Conservation (phyloP, 139 green algal species). For the Dunaliella primolecta region DNA sequence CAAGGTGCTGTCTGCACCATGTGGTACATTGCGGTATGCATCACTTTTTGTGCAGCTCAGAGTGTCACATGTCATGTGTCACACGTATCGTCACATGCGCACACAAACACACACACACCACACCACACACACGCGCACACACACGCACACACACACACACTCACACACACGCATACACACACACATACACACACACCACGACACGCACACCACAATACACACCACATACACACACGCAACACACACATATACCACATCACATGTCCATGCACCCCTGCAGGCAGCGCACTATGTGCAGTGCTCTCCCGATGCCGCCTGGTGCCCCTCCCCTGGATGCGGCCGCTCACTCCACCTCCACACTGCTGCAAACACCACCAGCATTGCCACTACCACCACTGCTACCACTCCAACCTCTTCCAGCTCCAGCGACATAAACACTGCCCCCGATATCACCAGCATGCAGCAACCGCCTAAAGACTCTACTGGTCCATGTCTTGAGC, state of each 20-base stretch:
- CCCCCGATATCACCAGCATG: not conserved
- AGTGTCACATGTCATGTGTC: no score
- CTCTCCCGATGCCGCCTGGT: not conserved
- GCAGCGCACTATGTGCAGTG: not conserved
- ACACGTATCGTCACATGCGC: not conserved
- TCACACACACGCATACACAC: not conserved
- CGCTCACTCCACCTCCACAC: not conserved
- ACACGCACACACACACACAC: not conserved
- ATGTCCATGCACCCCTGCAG: not conserved
- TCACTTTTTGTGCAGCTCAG: no score
- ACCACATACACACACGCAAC: not conserved
- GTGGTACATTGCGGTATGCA: no score
- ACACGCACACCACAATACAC: no score
- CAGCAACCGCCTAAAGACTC: not conserved
- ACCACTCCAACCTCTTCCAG: not conserved
- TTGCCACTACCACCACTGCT: not conserved
- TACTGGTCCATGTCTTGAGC: not conserved
- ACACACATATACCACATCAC: not conserved
- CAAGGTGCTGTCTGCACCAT: no score
- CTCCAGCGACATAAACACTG: not conserved
- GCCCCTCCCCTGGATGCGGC: not conserved
- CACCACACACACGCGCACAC: not conserved
- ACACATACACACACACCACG: not conserved
- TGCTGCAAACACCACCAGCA: not conserved
- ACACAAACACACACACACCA: not conserved